A percentile compares a stretch with the other conserved stretches of the same genome.
phyloP scores from a whole-genome alignment of 129 eudicot genomes.

The Erigeron canadensis region DNA sequence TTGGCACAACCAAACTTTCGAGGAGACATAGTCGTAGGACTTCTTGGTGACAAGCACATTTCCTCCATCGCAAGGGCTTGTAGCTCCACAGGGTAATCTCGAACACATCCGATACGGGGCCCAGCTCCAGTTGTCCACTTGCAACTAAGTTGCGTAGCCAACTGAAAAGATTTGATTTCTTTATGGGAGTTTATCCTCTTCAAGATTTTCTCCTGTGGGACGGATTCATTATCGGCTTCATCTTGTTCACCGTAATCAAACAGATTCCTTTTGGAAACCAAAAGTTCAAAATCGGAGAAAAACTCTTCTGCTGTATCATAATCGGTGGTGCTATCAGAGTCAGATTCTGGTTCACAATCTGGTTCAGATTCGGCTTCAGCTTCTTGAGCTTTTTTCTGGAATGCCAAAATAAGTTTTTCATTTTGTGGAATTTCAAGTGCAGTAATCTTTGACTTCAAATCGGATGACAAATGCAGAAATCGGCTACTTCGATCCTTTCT shows the following conservation, averaged over 20 bases:
- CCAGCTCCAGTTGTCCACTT: slow-evolving; percentile 89
- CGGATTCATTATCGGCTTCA: slow-evolving; percentile 40
- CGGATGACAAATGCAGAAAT: slow-evolving; percentile 30
- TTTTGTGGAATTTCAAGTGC: slow-evolving; percentile 55
- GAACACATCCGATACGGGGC: slow-evolving; percentile 78
- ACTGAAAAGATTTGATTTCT: slow-evolving; percentile 55
- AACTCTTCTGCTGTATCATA: slow-evolving; percentile 70
- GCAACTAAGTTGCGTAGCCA: slow-evolving; percentile 59
- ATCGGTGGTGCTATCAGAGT: slow-evolving; percentile 33
- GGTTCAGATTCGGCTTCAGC: slow-evolving; percentile 6
- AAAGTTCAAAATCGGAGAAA: slow-evolving; percentile 48
- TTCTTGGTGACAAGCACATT: slow-evolving; percentile 64
- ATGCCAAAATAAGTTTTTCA: slow-evolving; percentile 44
- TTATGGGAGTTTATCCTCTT: slow-evolving; percentile 68
- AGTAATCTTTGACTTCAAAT: slow-evolving; percentile 41
- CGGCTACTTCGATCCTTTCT: slow-evolving; percentile 32
- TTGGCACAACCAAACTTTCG: slow-evolving; percentile 22
- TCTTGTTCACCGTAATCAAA: slow-evolving; percentile 62
- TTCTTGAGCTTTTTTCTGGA: slow-evolving; percentile 40
- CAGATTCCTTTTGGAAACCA: slow-evolving; percentile 56
- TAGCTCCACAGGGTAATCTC: slow-evolving; percentile 78
- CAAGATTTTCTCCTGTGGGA: slow-evolving; percentile 60
- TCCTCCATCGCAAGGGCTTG: slow-evolving; percentile 66
- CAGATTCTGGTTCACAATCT: slow-evolving; percentile 19
- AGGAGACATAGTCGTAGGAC: slow-evolving; percentile 35